Conservation (phyloP, 495 filamentous ascomycete genomes). For the Achaetomiella virescens region DNA sequence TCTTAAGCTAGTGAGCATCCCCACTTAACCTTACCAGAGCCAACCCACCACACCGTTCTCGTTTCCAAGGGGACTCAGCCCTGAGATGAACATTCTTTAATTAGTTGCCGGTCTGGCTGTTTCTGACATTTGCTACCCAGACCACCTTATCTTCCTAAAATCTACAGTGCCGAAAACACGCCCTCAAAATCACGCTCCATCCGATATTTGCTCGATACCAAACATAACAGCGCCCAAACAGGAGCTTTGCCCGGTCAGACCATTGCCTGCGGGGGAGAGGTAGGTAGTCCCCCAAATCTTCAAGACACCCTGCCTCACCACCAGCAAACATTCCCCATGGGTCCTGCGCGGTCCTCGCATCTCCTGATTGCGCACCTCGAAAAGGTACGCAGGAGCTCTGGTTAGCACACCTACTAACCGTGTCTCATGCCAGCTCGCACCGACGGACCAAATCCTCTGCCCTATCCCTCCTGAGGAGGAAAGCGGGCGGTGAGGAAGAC, state of each 20-base stretch:
- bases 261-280: conserved; percentile 43
- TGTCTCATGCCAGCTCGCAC: conserved; percentile 32
- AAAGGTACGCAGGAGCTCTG: not conserved
- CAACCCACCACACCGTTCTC: not conserved
- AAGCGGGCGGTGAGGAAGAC: conserved; percentile 39
- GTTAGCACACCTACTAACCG: conserved; percentile 10
- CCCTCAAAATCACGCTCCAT: not conserved
- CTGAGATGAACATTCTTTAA: not conserved
- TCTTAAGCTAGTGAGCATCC: conserved; percentile 5
- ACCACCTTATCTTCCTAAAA: not conserved
- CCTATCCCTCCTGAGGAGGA: conserved; percentile 44
- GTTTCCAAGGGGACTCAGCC: not conserved
- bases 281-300: conserved; percentile 17
- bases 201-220: not conserved
- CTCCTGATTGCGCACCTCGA: not conserved
- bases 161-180: not conserved
- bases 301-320: not conserved
- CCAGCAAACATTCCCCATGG: not conserved
- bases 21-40: not conserved
- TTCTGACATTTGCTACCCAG: not conserved
- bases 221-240: not conserved
- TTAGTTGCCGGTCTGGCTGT: not conserved
- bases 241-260: not conserved
- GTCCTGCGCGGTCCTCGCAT: not conserved
- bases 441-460: conserved; percentile 49